Percentiles rank a stretch among this genome's conserved stretches.
Conservation (phyloP, 1,139 yeast species). For the Geotrichum australiense region DNA sequence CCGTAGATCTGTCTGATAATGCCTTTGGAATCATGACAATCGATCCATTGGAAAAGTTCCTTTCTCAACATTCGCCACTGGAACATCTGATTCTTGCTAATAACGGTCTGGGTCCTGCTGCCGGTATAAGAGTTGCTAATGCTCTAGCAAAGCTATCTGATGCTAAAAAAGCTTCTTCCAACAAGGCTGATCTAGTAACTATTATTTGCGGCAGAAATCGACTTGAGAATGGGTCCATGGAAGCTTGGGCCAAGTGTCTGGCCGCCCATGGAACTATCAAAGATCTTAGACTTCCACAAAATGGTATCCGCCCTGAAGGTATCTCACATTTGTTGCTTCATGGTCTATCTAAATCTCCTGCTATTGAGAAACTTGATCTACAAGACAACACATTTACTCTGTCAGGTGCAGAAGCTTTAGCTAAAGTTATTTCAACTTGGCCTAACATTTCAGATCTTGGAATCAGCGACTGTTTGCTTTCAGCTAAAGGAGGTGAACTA, state of each 20-base stretch:
- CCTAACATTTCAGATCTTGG: slow-evolving; percentile 61
- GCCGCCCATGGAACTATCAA: slow-evolving; percentile 71
- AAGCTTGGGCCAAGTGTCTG: slow-evolving; percentile 53
- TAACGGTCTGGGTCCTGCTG: slow-evolving; percentile 97
- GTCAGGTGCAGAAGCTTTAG: slow-evolving; percentile 72
- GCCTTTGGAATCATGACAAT: slow-evolving; percentile 96
- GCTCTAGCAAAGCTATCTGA: slow-evolving; percentile 69
- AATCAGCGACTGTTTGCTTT: slow-evolving; percentile 81
- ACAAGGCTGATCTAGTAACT: slow-evolving; percentile 49
- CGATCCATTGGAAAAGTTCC: slow-evolving; percentile 74
- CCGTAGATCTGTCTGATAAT: slow-evolving; percentile 83
- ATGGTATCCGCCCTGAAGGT: slow-evolving; percentile 95
- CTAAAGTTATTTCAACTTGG: slow-evolving; percentile 53
- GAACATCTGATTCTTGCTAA: slow-evolving; percentile 84
- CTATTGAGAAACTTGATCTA: slow-evolving; percentile 66
- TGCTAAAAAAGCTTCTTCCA: slow-evolving; percentile 45
- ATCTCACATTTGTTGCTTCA: slow-evolving; percentile 63
- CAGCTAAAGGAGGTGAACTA: slow-evolving; percentile 60
- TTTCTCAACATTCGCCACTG: slow-evolving; percentile 67
- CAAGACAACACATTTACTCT: slow-evolving; percentile 93
- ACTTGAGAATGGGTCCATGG: slow-evolving; percentile 85
- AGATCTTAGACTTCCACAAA: slow-evolving; percentile 79
- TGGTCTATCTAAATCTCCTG: slow-evolving; percentile 58
- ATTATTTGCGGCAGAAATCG: slow-evolving; percentile 96
- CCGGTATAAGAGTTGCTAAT: slow-evolving; percentile 89